Percentiles rank a stretch among this genome's conserved stretches.
phyloP scores from a whole-genome alignment of 1,284 basidiomycete species.

The Sanguinoderma infundibulare region DNA sequence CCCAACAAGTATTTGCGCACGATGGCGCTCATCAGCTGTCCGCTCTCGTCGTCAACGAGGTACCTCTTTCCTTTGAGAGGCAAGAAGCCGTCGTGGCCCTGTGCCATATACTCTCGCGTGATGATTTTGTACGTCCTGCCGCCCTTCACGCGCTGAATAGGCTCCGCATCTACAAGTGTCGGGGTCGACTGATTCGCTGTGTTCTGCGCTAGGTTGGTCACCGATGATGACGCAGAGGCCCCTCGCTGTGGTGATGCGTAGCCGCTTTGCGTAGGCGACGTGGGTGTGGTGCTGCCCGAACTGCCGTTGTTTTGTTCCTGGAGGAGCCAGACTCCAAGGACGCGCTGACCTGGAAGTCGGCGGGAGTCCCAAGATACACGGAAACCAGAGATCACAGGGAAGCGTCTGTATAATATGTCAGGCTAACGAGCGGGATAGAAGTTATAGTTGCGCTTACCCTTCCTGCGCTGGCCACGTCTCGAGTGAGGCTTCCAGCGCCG shows the following conservation, averaged over 20 bases:
- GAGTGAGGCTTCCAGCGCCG: conserved; percentile 77
- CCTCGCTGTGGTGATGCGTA: conserved; percentile 38
- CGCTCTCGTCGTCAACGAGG: conserved; percentile 86
- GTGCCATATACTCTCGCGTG: conserved; percentile 77
- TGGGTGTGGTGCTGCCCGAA: conserved; percentile 35
- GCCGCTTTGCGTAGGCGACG: conserved; percentile 40
- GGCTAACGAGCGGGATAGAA: not conserved
- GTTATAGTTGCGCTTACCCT: conserved; percentile 57
- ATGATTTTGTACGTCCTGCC: conserved; percentile 77
- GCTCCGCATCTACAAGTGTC: conserved; percentile 48
- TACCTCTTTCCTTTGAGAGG: conserved; percentile 70
- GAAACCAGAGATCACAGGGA: conserved; percentile 89
- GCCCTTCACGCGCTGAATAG: conserved; percentile 56
- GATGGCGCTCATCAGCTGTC: conserved; percentile 80
- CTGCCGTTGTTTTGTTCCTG: conserved; percentile 48
- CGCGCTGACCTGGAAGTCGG: conserved; percentile 68
- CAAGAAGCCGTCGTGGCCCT: conserved; percentile 83
- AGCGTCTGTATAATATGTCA: conserved; percentile 60
- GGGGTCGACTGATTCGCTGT: conserved; percentile 8
- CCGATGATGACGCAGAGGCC: conserved; percentile 32
- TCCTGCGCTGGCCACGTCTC: conserved; percentile 89
- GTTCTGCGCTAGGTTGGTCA: conserved; percentile 28
- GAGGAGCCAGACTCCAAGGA: conserved; percentile 74
- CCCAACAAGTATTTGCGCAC: conserved; percentile 89
- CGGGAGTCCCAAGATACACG: conserved; percentile 88